phyloP scores from a whole-genome alignment of 169 alveolate species.

The Cyclospora cayetanensis region DNA sequence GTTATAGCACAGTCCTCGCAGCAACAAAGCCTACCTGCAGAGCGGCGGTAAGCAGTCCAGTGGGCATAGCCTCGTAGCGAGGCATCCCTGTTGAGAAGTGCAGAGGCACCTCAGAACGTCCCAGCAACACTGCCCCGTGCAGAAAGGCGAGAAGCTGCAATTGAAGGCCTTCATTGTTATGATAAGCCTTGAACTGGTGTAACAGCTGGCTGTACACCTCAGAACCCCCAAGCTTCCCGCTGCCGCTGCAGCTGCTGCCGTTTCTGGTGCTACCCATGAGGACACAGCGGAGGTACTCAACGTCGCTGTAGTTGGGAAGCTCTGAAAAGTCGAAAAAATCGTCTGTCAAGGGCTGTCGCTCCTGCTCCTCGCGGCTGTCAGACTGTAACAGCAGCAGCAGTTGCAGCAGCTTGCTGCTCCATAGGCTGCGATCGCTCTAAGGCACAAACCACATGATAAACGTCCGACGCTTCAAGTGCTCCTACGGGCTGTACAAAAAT shows the following conservation, averaged over 20 bases:
- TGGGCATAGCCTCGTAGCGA: slow-evolving; percentile 17
- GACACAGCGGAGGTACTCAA: slow-evolving; percentile 26
- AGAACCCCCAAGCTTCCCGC: slow-evolving; percentile 22
- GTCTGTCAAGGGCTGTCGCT: slow-evolving; percentile 16
- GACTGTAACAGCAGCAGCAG: slow-evolving; percentile 41
- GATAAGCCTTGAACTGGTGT: slow-evolving; percentile 14
- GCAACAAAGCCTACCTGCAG: background rate
- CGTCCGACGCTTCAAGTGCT: too few species aligned
- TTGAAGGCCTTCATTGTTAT: slow-evolving; percentile 25
- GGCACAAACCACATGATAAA: background rate
- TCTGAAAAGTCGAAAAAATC: slow-evolving; percentile 29
- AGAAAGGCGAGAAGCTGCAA: slow-evolving; percentile 27
- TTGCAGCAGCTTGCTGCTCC: slow-evolving; percentile 52
- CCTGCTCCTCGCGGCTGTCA: slow-evolving; percentile 45
- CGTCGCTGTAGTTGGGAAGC: slow-evolving; percentile 43
- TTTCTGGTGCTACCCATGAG: slow-evolving; percentile 8
- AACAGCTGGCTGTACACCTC: slow-evolving; percentile 40
- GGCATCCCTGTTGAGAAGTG: slow-evolving; percentile 23
- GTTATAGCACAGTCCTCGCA: too few species aligned
- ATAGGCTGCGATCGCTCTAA: slow-evolving; percentile 53
- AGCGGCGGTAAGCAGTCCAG: slow-evolving; percentile 37
- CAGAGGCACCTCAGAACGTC: slow-evolving; percentile 20
- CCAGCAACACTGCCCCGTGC: slow-evolving; percentile 44
- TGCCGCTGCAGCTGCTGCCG: too few species aligned
- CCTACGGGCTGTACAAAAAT: too few species aligned